Conservation (phyloP, 306 rosid species). For the Cucurbita ficifolia region DNA sequence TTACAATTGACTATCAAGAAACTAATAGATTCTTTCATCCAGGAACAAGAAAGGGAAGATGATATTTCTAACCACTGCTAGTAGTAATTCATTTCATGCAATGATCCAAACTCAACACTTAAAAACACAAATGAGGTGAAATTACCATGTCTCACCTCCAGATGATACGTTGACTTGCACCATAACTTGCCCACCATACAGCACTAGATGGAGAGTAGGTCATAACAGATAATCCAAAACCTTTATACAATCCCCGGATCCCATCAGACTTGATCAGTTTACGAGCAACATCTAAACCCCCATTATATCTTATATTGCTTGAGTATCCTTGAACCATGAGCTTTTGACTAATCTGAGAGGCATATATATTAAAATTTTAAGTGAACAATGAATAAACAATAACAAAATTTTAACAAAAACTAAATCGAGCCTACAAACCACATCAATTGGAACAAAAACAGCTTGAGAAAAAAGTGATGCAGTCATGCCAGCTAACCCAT, state of each 20-base stretch:
- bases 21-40: neutral
- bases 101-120: neutral
- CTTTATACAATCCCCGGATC: slow-evolving; percentile 68
- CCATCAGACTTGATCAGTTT: slow-evolving; percentile 53
- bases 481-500: slow-evolving; percentile 76
- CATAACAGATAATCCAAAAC: slow-evolving; percentile 81
- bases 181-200: slow-evolving; percentile 97
- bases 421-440: slow-evolving; percentile 32
- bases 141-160: slow-evolving; percentile 79
- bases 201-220: slow-evolving; percentile 89
- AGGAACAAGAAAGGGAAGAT: neutral
- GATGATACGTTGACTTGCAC: slow-evolving; percentile 73
- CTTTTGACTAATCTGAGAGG: slow-evolving; percentile 66
- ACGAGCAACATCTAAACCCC: slow-evolving; percentile 80
- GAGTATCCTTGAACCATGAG: slow-evolving; percentile 94
- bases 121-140: neutral
- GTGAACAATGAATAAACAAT: slow-evolving; percentile 2
- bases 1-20: neutral
- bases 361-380: neutral
- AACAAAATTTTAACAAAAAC: neutral
- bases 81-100: neutral
- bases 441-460: slow-evolving; percentile 81
- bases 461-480: slow-evolving; percentile 66
- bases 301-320: slow-evolving; percentile 57
- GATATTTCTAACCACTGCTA: neutral